phyloP scores from a whole-genome alignment of 345 rosid species.

The Arabis alpina region DNA sequence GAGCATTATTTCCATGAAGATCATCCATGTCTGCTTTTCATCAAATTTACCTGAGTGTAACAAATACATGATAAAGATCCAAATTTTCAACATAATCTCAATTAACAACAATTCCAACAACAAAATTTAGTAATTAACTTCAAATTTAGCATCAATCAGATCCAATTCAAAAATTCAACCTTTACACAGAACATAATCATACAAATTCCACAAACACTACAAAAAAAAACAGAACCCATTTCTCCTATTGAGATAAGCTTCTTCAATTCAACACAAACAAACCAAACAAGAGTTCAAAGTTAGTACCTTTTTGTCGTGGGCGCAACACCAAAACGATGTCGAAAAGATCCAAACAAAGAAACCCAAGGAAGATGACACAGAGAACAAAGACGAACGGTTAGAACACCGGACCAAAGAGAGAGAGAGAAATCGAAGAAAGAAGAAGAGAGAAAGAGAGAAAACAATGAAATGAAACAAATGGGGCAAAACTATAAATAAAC shows the following conservation, averaged over 20 bases:
- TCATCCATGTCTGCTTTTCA: conserved; percentile 50
- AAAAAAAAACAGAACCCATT: background rate
- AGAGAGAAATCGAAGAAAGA: conserved; percentile 24
- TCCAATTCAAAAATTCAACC: background rate
- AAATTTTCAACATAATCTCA: background rate
- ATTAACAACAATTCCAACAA: conserved; percentile 6
- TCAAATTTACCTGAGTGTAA: conserved; percentile 11
- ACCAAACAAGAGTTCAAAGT: background rate
- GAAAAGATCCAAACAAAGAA: background rate
- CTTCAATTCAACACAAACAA: background rate
- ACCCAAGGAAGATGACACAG: conserved; percentile 8
- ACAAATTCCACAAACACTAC: conserved; percentile 3
- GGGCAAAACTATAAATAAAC: conserved; percentile 23
- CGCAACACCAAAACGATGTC: conserved; percentile 22
- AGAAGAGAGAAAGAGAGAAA: conserved; percentile 14
- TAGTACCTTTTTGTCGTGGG: conserved; percentile 29
- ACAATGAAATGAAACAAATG: conserved; percentile 10
- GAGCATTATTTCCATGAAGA: conserved; percentile 47
- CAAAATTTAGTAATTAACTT: background rate
- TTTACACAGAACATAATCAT: conserved; percentile 10
- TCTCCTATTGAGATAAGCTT: background rate
- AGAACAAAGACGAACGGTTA: background rate
- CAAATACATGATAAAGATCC: too few species aligned
- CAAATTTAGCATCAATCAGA: conserved; percentile 20
- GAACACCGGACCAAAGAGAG: conserved; percentile 13